A percentile compares a stretch with the other conserved stretches of the same genome.
Evolutionary conservation across 2,329 filamentous ascomycete species (phyloP).

Genomic region (Aspergillus fumigatus): DNA sequence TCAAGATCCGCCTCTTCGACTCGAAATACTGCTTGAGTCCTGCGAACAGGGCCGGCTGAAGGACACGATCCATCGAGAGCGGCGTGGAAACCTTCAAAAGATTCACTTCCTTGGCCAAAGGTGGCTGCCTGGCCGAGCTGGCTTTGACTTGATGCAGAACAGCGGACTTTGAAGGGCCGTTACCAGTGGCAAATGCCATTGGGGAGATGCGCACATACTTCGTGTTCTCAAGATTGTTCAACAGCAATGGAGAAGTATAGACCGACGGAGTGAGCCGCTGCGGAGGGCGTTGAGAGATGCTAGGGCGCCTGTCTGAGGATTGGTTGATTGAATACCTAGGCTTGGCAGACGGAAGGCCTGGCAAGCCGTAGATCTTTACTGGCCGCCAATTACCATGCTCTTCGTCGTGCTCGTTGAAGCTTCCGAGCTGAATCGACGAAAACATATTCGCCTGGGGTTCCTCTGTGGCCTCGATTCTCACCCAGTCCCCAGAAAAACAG

Average conservation of each 20-base stretch:
- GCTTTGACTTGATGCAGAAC: slow-evolving; percentile 49
- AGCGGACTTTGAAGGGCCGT: slow-evolving; percentile 52
- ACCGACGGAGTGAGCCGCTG: slow-evolving; percentile 54
- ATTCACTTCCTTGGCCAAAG: slow-evolving; percentile 71
- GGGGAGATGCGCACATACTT: slow-evolving; percentile 75
- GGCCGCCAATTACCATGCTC: slow-evolving; percentile 72
- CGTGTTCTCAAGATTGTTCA: slow-evolving; percentile 78
- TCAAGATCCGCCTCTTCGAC: slow-evolving; percentile 73
- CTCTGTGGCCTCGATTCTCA: slow-evolving; percentile 71
- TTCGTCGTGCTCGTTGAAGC: slow-evolving; percentile 44
- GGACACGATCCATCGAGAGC: slow-evolving; percentile 74
- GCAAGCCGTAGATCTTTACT: slow-evolving; percentile 82
- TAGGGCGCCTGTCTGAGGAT: slow-evolving; percentile 48
- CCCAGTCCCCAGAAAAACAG: slow-evolving; percentile 98
- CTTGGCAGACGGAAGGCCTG: slow-evolving; percentile 56
- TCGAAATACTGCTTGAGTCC: slow-evolving; percentile 88
- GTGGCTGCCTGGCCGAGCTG: slow-evolving; percentile 47
- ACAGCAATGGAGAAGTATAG: slow-evolving; percentile 78
- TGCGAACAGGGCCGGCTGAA: slow-evolving; percentile 81
- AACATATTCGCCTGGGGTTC: slow-evolving; percentile 58
- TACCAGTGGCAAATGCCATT: slow-evolving; percentile 31
- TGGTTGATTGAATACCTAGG: slow-evolving; percentile 53
- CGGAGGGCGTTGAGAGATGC: slow-evolving; percentile 48
- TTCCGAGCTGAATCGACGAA: slow-evolving; percentile 61
- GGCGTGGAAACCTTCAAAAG: slow-evolving; percentile 86